Evolutionary conservation across 2,329 filamentous ascomycete genomes (phyloP).

Genomic region (Diaporthe citrichinensis): DNA sequence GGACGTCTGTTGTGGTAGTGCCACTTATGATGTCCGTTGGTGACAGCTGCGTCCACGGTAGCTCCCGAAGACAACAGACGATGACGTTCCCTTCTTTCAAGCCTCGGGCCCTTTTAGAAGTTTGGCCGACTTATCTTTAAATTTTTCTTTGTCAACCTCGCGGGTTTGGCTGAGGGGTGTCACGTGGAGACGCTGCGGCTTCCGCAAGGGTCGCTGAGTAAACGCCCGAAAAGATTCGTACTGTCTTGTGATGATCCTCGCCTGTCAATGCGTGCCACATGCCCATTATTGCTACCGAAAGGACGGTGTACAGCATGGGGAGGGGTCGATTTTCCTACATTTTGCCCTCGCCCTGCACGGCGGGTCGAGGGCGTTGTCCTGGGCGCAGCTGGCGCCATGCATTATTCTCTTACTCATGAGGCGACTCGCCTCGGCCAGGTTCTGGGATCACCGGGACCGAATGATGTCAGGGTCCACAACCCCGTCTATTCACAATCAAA

Average conservation of each 20-base stretch:
- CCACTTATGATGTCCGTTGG: too few relatives aligned
- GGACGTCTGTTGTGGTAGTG: not conserved
- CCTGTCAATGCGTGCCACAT: not conserved
- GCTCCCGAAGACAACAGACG: not conserved
- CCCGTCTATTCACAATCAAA: slow-evolving; percentile 33
- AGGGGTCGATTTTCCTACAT: not conserved
- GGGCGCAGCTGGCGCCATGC: slow-evolving; percentile 8
- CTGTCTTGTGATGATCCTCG: not conserved
- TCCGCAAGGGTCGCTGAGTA: not conserved
- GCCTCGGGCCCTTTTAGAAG: not conserved
- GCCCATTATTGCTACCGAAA: not conserved
- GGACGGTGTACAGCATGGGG: not conserved
- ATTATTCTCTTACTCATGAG: slow-evolving; percentile 25
- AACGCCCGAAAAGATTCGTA: not conserved
- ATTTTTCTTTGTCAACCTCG: not conserved
- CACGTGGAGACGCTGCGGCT: slow-evolving; percentile 30
- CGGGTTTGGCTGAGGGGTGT: slow-evolving; percentile 35
- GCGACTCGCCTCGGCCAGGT: slow-evolving; percentile 19
- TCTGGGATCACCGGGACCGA: slow-evolving; percentile 9
- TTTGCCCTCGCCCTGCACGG: slow-evolving; percentile 6
- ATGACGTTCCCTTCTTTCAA: not conserved
- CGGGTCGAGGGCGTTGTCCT: slow-evolving; percentile 3
- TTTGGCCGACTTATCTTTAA: not conserved
- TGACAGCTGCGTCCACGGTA: not conserved
- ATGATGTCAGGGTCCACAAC: slow-evolving; percentile 36